Percentiles rank a stretch among this genome's conserved stretches.
These are phyloP conservation scores for Pseudocercospora eumusae DNA, from an alignment of 2,329 filamentous ascomycete genomes.

Conservation along the genomic window DNA sequence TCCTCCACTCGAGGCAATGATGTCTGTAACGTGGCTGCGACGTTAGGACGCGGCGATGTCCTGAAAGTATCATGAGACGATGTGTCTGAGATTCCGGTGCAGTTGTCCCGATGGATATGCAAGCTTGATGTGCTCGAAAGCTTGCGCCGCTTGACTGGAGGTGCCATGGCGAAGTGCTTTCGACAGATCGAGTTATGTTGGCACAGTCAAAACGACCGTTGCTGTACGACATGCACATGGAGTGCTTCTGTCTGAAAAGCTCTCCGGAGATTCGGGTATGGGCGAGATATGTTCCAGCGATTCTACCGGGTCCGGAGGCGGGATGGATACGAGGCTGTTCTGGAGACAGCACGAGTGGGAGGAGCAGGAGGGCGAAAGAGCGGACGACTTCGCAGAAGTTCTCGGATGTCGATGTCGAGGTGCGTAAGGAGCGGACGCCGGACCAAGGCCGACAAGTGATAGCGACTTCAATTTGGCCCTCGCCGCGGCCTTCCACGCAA, in stretches of 20 bases:
- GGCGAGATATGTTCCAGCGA: slow-evolving; percentile 7
- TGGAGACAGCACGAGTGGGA: slow-evolving; percentile 14
- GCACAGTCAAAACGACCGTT: slow-evolving; percentile 7
- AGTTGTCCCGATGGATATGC: slow-evolving; percentile 21
- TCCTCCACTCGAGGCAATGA: background rate
- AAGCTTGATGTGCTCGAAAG: slow-evolving; percentile 20
- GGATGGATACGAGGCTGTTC: slow-evolving; percentile 13
- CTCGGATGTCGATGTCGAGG: slow-evolving; percentile 20
- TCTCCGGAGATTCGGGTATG: slow-evolving; percentile 7
- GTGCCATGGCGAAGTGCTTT: slow-evolving; percentile 36
- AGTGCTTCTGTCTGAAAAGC: slow-evolving; percentile 3
- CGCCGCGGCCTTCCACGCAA: background rate
- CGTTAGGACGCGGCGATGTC: background rate
- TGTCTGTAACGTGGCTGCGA: background rate
- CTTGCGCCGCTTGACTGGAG: slow-evolving; percentile 35
- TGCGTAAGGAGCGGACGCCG: slow-evolving; percentile 37
- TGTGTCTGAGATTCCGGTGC: slow-evolving; percentile 17
- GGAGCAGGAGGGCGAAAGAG: slow-evolving; percentile 21
- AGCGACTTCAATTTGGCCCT: slow-evolving; percentile 11
- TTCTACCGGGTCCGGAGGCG: slow-evolving; percentile 6
- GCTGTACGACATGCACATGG: background rate
- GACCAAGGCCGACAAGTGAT: slow-evolving; percentile 33
- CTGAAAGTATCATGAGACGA: background rate
- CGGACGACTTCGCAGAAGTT: slow-evolving; percentile 34
- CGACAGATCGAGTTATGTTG: slow-evolving; percentile 14